Percentiles rank a stretch among this genome's conserved stretches.
These are phyloP conservation scores for Aaosphaeria pasadenensis DNA, from an alignment of 2,329 filamentous ascomycete species.

Conservation along the genomic window DNA sequence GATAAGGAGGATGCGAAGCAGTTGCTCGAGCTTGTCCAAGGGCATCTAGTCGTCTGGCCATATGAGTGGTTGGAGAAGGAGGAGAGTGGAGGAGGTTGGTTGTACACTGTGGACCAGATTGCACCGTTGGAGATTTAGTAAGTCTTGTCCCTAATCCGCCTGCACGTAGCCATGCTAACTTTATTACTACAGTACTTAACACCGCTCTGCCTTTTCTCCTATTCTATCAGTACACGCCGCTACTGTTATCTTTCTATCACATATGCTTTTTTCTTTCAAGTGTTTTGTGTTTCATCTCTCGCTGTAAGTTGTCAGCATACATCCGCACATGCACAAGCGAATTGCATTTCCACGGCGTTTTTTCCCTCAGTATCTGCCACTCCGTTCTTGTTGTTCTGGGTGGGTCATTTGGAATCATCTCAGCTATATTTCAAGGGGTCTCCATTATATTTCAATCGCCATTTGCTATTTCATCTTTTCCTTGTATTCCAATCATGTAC, in stretches of 20 bases:
- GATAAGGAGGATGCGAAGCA: slow-evolving; percentile 74
- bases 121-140: slow-evolving; percentile 94
- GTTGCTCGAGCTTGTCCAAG: slow-evolving; percentile 77
- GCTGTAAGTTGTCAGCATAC: too few species aligned
- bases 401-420: too few species aligned
- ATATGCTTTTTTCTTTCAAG: neutral
- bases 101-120: slow-evolving; percentile 93
- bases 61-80: slow-evolving; percentile 87
- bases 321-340: too few species aligned
- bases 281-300: too few species aligned
- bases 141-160: slow-evolving; percentile 5
- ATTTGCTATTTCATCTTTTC: too few species aligned
- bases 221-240: neutral
- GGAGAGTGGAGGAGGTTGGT: slow-evolving; percentile 91
- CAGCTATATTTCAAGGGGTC: too few species aligned
- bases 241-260: too few species aligned
- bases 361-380: too few species aligned
- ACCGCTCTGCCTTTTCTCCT: neutral
- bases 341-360: too few species aligned
- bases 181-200: neutral
- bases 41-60: slow-evolving; percentile 85
- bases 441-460: too few species aligned
- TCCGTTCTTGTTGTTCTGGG: too few species aligned
- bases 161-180: neutral
- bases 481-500: too few species aligned